phyloP scores from a whole-genome alignment of 257 asterid genomes.

The Solanum sitiens region DNA sequence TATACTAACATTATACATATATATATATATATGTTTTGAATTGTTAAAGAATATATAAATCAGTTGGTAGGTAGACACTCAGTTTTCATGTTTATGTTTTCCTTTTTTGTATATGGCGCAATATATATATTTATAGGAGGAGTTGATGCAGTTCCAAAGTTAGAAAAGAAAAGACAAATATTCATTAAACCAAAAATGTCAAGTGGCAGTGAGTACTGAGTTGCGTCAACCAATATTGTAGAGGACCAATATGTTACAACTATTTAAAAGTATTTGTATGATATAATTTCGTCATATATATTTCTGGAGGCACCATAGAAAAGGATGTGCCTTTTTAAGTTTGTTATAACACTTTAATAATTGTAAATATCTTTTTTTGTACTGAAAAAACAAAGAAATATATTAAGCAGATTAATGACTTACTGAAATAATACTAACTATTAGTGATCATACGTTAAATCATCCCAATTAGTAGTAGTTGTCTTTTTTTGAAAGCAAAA shows the following conservation, averaged over 20 bases:
- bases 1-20: neutral
- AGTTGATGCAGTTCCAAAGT: neutral
- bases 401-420: neutral
- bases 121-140: neutral
- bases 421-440: neutral
- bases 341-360: neutral
- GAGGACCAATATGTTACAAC: neutral
- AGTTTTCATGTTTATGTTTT: neutral
- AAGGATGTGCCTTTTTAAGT: neutral
- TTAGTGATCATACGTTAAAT: neutral
- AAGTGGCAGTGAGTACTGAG: neutral
- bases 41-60: neutral
- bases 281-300: neutral
- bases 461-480: neutral
- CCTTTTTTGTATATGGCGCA: neutral
- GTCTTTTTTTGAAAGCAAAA: neutral
- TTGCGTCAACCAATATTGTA: neutral
- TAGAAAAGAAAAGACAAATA: neutral
- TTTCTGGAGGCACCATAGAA: neutral
- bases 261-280: neutral
- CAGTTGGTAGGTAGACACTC: neutral
- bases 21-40: neutral
- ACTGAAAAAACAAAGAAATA: too few species aligned
- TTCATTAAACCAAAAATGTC: neutral
- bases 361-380: neutral